These are phyloP conservation scores for Rheum nobile DNA, from an alignment of 148 eudicot species.

Conservation along the genomic window DNA sequence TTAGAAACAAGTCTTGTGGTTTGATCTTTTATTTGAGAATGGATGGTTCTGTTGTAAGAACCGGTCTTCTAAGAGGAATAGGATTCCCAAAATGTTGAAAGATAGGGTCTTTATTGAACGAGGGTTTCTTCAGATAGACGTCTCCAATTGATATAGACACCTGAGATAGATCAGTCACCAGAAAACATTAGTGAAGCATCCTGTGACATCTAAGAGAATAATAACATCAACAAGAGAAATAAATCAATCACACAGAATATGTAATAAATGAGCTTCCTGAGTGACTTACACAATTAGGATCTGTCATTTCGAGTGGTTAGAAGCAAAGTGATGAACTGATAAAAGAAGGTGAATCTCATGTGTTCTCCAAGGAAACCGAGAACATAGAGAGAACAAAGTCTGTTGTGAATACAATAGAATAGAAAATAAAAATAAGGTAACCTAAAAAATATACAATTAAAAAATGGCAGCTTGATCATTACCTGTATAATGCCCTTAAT, in stretches of 20 bases:
- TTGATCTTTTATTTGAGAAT: conserved; percentile 25
- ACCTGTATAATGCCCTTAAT: conserved; percentile 67
- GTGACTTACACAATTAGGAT: not conserved
- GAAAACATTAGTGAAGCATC: not conserved
- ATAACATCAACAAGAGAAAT: not conserved
- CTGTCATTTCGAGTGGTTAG: conserved; percentile 4
- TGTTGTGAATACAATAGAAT: not conserved
- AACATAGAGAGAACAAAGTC: not conserved
- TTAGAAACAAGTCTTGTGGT: conserved; percentile 44
- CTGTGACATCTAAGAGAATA: not conserved
- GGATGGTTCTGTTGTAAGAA: conserved; percentile 52
- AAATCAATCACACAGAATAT: not conserved
- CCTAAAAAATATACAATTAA: not conserved
- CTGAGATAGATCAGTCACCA: conserved; percentile 18
- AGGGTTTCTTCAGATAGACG: conserved; percentile 54
- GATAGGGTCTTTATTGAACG: conserved; percentile 28
- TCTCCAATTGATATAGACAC: conserved; percentile 70
- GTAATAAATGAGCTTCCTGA: not conserved
- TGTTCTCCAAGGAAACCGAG: conserved; percentile 1
- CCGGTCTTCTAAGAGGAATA: conserved; percentile 32
- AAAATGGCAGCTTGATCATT: not conserved
- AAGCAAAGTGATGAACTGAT: not conserved
- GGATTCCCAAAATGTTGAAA: conserved; percentile 29
- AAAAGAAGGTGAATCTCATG: not conserved
- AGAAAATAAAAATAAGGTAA: not conserved